Evolutionary conservation across 208 protist species (phyloP).

Genomic region (Lotmaria passim): DNA sequence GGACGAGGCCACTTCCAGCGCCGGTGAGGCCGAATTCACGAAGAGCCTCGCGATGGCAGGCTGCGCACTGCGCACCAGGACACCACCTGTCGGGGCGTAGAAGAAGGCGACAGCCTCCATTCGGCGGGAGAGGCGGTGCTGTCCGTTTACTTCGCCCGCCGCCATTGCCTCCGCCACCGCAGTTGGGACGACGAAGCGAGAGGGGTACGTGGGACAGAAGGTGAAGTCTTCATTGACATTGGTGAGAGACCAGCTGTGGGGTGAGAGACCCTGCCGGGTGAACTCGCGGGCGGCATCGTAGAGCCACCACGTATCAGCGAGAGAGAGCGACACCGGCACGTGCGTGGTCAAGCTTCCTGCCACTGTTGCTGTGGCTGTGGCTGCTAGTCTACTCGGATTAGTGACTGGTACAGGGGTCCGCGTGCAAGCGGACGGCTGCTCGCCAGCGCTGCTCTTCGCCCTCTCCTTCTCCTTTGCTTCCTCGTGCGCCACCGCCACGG

Average conservation of each 20-base stretch:
- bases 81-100: constrained; percentile 43
- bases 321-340: neutral
- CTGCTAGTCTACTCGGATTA: no score
- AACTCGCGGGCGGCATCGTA: constrained; percentile 52
- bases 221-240: constrained; percentile 39
- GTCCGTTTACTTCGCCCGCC: constrained; percentile 18
- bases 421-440: no score
- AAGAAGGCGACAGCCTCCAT: constrained; percentile 82
- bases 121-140: constrained; percentile 51
- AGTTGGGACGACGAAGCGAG: constrained; percentile 51
- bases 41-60: constrained; percentile 45
- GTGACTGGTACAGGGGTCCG: no score
- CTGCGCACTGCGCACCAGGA: constrained; percentile 75
- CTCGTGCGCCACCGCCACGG: neutral
- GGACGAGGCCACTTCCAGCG: constrained; percentile 16
- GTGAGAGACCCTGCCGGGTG: constrained; percentile 35
- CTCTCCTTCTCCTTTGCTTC: neutral
- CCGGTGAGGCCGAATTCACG: constrained; percentile 16
- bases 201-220: constrained; percentile 58
- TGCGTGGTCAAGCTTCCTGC: no score
- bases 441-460: no score
- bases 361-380: no score
- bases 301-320: constrained; percentile 55
- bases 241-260: constrained; percentile 41
- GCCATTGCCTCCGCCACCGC: constrained; percentile 29